phyloP scores from a whole-genome alignment of 495 filamentous ascomycete genomes.

The Lepidopterella palustris region DNA sequence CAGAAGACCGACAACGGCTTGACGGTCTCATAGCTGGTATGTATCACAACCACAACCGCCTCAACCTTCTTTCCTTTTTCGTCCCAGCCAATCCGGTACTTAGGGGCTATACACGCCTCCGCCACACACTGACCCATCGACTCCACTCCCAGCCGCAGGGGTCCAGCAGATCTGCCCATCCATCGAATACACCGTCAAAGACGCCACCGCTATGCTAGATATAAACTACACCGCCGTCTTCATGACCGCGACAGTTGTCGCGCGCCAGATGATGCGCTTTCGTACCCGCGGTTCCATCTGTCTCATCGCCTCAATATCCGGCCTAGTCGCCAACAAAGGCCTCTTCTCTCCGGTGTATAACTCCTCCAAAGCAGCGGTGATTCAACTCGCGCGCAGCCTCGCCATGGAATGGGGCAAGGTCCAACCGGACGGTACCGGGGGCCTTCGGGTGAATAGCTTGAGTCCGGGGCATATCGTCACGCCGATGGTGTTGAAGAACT shows the following conservation, averaged over 20 bases:
- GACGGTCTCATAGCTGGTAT: slow-evolving; percentile 65
- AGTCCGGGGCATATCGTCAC: slow-evolving; percentile 68
- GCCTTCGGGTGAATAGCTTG: slow-evolving; percentile 61
- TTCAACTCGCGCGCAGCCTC: slow-evolving; percentile 56
- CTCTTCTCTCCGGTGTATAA: slow-evolving; percentile 64
- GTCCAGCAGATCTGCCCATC: slow-evolving; percentile 21
- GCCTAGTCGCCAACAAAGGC: slow-evolving; percentile 63
- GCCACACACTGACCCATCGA: not conserved
- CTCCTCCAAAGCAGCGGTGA: slow-evolving; percentile 61
- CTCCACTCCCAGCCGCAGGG: slow-evolving; percentile 40
- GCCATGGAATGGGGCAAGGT: slow-evolving; percentile 65
- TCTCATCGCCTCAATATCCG: slow-evolving; percentile 70
- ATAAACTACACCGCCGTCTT: slow-evolving; percentile 75
- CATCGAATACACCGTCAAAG: slow-evolving; percentile 54
- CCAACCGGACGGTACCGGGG: slow-evolving; percentile 37
- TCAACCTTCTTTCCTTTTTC: not conserved
- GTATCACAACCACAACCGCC: not conserved
- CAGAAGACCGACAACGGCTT: slow-evolving; percentile 48
- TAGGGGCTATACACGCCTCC: not conserved
- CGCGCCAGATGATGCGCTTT: slow-evolving; percentile 69
- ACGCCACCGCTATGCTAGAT: slow-evolving; percentile 64
- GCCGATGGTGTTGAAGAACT: slow-evolving; percentile 63
- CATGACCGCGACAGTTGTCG: slow-evolving; percentile 64
- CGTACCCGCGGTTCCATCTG: slow-evolving; percentile 65
- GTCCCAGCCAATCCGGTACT: not conserved